These are phyloP conservation scores for Geosmithia putterillii DNA, from an alignment of 2,329 filamentous ascomycete species.

Conservation along the genomic window DNA sequence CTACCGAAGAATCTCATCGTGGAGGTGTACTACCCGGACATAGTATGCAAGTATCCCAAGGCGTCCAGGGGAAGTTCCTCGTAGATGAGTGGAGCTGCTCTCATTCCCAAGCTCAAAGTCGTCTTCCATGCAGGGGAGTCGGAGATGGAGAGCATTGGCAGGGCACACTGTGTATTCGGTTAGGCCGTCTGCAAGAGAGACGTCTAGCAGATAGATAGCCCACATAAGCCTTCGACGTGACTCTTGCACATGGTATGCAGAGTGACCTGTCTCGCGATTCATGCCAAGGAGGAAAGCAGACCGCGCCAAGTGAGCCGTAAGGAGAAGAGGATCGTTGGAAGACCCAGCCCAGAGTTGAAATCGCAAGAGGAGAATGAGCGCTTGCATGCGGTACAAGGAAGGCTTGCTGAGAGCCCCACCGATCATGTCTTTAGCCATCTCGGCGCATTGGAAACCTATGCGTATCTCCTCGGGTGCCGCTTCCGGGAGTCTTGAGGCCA, in stretches of 20 bases:
- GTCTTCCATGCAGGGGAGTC: conserved; percentile 2
- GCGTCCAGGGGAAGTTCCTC: background rate
- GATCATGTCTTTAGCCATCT: background rate
- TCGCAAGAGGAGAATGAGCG: background rate
- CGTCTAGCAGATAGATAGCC: conserved; percentile 2
- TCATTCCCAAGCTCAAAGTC: conserved; percentile 2
- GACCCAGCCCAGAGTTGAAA: conserved; percentile 1
- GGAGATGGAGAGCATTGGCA: conserved; percentile 1
- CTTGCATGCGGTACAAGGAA: background rate
- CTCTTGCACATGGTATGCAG: conserved; percentile 1
- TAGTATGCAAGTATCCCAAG: conserved; percentile 3
- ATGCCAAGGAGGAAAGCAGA: background rate
- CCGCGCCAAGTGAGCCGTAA: background rate
- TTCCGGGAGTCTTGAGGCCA: conserved; percentile 1
- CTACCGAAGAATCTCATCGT: conserved; percentile 1
- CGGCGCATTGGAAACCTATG: conserved; percentile 2
- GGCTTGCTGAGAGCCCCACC: background rate
- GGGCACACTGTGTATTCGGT: background rate
- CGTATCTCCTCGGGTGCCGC: background rate
- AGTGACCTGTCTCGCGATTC: background rate
- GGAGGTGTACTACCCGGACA: conserved; percentile 1
- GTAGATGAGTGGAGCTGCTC: background rate
- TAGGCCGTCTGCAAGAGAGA: conserved; percentile 1
- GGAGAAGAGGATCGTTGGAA: background rate
- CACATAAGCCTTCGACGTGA: conserved; percentile 2